A percentile compares a stretch with the other conserved stretches of the same genome.
These are phyloP conservation scores for Monilinia fructicola DNA, from an alignment of 2,329 filamentous ascomycete species.

Conservation along the genomic window DNA sequence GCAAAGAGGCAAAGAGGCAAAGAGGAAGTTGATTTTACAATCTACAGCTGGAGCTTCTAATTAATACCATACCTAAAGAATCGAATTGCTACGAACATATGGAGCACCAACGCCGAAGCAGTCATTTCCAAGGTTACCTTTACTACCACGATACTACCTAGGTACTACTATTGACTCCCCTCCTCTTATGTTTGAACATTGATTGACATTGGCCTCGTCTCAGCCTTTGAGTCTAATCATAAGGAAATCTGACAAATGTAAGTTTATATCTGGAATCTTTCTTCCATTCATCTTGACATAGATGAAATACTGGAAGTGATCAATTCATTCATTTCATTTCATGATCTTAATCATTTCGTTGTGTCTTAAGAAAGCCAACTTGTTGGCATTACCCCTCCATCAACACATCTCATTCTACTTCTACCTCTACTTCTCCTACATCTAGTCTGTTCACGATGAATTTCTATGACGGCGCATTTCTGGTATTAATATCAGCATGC, in stretches of 20 bases:
- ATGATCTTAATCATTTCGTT: neutral
- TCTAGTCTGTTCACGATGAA: constrained; percentile 34
- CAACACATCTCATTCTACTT: neutral
- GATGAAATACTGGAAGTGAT: neutral
- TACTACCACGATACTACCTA: too few species aligned
- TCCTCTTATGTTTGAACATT: neutral
- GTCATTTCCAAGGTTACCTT: too few species aligned
- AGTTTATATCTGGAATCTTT: neutral
- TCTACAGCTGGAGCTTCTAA: neutral
- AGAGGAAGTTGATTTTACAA: neutral
- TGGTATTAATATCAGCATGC: constrained; percentile 34
- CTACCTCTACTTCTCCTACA: too few species aligned
- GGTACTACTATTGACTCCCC: too few species aligned
- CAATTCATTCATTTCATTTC: neutral
- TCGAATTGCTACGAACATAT: neutral
- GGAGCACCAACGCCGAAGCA: neutral
- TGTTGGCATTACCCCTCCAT: constrained; percentile 5
- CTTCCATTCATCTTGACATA: neutral
- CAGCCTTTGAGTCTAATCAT: constrained; percentile 3
- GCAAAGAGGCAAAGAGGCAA: neutral
- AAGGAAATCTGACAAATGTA: neutral
- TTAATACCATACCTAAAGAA: neutral
- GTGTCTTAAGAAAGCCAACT: neutral
- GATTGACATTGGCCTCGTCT: constrained; percentile 21
- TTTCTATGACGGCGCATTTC: constrained; percentile 35